Conservation (phyloP, 805 yeast species). For the Pichia gijzeniarum region DNA sequence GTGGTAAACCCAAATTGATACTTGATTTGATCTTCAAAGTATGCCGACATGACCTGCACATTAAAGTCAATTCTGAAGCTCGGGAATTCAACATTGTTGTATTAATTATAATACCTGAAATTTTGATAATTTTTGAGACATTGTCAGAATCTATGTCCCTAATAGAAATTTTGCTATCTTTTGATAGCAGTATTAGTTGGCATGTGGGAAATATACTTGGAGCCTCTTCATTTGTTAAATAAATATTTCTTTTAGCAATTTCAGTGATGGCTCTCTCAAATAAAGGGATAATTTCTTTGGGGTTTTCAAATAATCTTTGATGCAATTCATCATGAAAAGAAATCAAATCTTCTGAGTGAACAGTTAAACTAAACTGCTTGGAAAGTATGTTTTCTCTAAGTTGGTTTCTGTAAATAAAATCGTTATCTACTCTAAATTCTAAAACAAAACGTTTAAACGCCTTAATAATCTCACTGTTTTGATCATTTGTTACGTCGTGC, state of each 20-base stretch:
- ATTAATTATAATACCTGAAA: constrained; percentile 89
- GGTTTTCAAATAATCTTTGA: constrained; percentile 77
- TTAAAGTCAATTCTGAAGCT: constrained; percentile 74
- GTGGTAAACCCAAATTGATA: constrained; percentile 65
- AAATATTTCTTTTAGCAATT: constrained; percentile 70
- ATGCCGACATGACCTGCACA: constrained; percentile 86
- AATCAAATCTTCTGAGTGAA: constrained; percentile 77
- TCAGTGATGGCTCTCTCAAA: constrained; percentile 81
- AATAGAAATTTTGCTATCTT: constrained; percentile 64
- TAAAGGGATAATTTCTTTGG: constrained; percentile 78
- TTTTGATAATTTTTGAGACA: constrained; percentile 81
- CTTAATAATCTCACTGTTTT: constrained; percentile 60
- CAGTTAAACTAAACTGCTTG: constrained; percentile 63
- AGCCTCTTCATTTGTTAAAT: constrained; percentile 45
- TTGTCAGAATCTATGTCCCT: constrained; percentile 82
- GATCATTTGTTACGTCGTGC: constrained; percentile 49
- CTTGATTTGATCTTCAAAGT: constrained; percentile 56
- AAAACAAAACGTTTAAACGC: constrained; percentile 77
- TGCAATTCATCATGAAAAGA: constrained; percentile 86
- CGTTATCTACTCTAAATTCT: constrained; percentile 78
- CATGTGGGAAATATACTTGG: constrained; percentile 64
- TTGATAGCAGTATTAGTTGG: constrained; percentile 71
- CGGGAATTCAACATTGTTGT: constrained; percentile 84
- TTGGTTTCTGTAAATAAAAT: constrained; percentile 85
- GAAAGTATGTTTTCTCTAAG: constrained; percentile 79